Evolutionary conservation across 179 eudicot genomes (phyloP).

Genomic region (Beta macrorhiza): DNA sequence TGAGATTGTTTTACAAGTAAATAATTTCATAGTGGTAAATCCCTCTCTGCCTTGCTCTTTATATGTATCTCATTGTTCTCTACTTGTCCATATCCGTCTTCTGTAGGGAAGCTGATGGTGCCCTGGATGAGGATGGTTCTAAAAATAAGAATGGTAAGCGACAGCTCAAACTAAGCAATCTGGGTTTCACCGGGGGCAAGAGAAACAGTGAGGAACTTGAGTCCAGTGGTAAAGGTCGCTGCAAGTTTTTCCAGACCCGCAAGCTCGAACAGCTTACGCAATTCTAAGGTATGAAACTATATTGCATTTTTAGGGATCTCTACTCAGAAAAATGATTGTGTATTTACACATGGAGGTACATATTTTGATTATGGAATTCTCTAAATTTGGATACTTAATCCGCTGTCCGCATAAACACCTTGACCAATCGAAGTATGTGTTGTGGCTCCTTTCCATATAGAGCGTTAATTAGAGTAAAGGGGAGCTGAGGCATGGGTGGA

Average conservation of each 20-base stretch:
- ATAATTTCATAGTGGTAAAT: neutral
- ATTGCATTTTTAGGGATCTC: neutral
- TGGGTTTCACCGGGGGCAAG: slow-evolving; percentile 72
- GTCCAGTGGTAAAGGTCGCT: slow-evolving; percentile 85
- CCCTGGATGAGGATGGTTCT: slow-evolving; percentile 55
- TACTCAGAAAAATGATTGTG: neutral
- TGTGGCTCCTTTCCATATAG: too few species aligned
- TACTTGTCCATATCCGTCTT: neutral
- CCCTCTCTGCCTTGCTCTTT: neutral
- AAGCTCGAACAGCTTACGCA: slow-evolving; percentile 72
- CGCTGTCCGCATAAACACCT: too few species aligned
- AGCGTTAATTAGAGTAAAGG: too few species aligned
- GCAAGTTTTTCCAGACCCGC: slow-evolving; percentile 92
- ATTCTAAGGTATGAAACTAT: slow-evolving; percentile 22
- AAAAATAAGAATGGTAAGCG: slow-evolving; percentile 54
- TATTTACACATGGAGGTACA: neutral
- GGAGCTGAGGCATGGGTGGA: too few species aligned
- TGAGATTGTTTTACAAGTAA: neutral
- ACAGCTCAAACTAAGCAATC: slow-evolving; percentile 62
- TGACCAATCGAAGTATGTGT: too few species aligned
- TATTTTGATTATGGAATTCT: neutral
- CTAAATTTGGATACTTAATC: too few species aligned
- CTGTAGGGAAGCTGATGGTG: slow-evolving; percentile 71
- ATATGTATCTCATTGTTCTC: neutral
- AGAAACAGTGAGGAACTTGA: slow-evolving; percentile 74